phyloP scores from a whole-genome alignment of 139 green algal genomes.

The Tetradesmus obliquus region DNA sequence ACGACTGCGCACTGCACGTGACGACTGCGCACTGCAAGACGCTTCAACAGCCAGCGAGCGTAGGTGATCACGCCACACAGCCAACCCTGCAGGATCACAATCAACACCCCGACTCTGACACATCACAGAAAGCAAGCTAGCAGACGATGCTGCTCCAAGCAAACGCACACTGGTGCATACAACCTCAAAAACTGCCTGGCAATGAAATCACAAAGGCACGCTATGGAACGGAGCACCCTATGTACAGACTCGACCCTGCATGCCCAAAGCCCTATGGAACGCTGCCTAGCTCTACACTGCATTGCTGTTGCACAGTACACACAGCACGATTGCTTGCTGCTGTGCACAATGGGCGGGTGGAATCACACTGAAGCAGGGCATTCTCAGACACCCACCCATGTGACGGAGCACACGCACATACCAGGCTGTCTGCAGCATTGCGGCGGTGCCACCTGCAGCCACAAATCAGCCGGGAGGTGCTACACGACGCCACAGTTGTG shows the following conservation, averaged over 20 bases:
- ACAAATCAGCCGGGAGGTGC: not conserved
- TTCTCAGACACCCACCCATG: not conserved
- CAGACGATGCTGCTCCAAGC: not conserved
- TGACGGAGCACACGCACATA: not conserved
- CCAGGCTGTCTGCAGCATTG: not conserved
- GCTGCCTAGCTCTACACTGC: not conserved
- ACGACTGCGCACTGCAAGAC: not conserved
- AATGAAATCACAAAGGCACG: not conserved
- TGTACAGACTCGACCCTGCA: not conserved
- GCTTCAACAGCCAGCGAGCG: not conserved
- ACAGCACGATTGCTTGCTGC: not conserved
- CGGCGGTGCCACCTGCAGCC: not conserved
- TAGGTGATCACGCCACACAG: not conserved
- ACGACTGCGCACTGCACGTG: not conserved
- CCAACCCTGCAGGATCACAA: not conserved
- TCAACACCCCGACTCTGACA: not conserved
- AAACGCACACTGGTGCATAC: not conserved
- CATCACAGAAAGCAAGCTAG: not conserved
- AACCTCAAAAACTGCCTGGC: not conserved
- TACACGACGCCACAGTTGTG: not conserved
- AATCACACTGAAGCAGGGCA: not conserved
- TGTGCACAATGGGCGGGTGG: not conserved
- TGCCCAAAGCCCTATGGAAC: not conserved
- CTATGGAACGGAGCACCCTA: not conserved
- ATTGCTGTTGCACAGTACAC: not conserved